phyloP scores from a whole-genome alignment of 768 basidiomycete species.

The Naganishia vaughanmartiniae region DNA sequence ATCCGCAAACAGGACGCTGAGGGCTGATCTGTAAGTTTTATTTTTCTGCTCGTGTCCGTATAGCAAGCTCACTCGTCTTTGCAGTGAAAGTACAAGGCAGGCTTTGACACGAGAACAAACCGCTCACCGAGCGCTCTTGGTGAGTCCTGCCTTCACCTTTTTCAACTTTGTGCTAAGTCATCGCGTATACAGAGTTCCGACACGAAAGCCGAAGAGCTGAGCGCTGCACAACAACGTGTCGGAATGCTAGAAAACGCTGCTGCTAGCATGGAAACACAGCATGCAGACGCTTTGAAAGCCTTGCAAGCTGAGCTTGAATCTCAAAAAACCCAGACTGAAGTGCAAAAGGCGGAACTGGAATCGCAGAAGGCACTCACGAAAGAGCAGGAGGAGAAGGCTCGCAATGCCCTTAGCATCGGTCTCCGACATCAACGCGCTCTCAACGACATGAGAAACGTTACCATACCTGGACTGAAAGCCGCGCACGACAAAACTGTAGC shows the following conservation, averaged over 20 bases:
- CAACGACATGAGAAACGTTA: neutral
- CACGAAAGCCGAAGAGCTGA: slow-evolving; percentile 1
- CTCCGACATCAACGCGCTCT: neutral
- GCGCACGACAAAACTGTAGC: slow-evolving; percentile 16
- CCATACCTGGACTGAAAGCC: neutral
- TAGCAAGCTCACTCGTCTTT: neutral
- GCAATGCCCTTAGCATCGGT: neutral
- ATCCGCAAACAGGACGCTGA: slow-evolving; percentile 1
- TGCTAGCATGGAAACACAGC: neutral
- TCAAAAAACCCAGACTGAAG: neutral
- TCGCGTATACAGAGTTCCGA: neutral
- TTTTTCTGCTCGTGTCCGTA: neutral
- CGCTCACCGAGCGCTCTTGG: slow-evolving; percentile 21
- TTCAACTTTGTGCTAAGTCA: neutral
- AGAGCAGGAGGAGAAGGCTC: slow-evolving; percentile 2
- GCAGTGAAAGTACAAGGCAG: slow-evolving; percentile 20
- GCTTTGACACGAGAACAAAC: slow-evolving; percentile 19
- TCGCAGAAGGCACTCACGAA: slow-evolving; percentile 1
- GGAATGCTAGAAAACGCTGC: neutral
- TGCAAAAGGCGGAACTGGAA: neutral
- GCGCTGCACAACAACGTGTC: slow-evolving; percentile 5
- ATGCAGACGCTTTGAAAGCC: slow-evolving; percentile 10
- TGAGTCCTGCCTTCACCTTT: neutral
- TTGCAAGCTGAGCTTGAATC: slow-evolving; percentile 19
- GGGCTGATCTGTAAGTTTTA: slow-evolving; percentile 21